These are phyloP conservation scores for Tolypocladium tundrense DNA, from an alignment of 2,329 filamentous ascomycete species.

Conservation along the genomic window DNA sequence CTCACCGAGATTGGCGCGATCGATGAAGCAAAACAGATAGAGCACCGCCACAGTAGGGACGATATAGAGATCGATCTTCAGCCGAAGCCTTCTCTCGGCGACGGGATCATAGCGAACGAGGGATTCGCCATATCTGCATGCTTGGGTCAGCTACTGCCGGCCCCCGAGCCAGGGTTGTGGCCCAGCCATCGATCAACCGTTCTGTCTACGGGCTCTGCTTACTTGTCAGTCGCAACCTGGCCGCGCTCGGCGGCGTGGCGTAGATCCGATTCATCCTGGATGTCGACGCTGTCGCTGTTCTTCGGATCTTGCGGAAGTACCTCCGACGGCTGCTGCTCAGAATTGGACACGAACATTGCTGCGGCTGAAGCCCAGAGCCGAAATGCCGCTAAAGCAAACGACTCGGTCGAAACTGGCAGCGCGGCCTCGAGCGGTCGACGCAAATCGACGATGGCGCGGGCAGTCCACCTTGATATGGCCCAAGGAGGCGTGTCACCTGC, in stretches of 20 bases:
- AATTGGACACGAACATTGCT: not conserved
- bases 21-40: conserved; percentile 66
- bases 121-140: conserved; percentile 33
- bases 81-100: conserved; percentile 46
- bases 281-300: not conserved
- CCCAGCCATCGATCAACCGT: not conserved
- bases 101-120: conserved; percentile 44
- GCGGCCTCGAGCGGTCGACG: not conserved
- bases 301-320: not conserved
- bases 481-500: not conserved
- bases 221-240: conserved; percentile 36
- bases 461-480: not conserved
- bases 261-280: conserved; percentile 1
- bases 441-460: not conserved
- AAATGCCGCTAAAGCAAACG: not conserved
- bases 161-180: not conserved
- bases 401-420: not conserved
- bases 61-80: conserved; percentile 56
- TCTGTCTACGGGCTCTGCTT: conserved; percentile 2
- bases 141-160: not conserved
- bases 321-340: not conserved
- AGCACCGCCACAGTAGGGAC: conserved; percentile 56
- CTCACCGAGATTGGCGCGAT: conserved; percentile 62
- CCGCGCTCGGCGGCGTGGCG: conserved; percentile 28
- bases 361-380: not conserved